phyloP scores from a whole-genome alignment of 768 basidiomycete species.

The Coprinopsis strossmayeri region DNA sequence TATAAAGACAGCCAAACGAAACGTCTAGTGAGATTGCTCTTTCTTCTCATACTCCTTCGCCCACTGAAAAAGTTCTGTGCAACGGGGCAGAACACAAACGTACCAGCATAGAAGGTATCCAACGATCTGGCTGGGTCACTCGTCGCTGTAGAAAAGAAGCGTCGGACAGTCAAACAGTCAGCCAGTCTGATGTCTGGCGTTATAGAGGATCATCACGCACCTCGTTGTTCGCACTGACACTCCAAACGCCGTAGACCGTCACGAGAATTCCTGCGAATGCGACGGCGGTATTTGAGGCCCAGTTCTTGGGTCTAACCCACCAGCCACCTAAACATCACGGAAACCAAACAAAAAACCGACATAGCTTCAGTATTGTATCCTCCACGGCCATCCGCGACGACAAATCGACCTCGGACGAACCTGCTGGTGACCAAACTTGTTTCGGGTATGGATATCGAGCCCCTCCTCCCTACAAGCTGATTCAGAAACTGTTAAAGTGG shows the following conservation, averaged over 20 bases:
- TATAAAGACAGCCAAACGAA: too few relatives aligned
- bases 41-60: not conserved
- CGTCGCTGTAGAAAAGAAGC: constrained; percentile 36
- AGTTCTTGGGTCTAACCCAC: constrained; percentile 91
- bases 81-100: not conserved
- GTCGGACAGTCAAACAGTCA: too few relatives aligned
- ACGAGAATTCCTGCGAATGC: constrained; percentile 61
- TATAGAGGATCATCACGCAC: constrained; percentile 51
- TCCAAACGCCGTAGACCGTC: constrained; percentile 61
- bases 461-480: constrained; percentile 88
- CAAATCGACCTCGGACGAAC: constrained; percentile 42
- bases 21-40: not conserved
- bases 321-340: constrained; percentile 67
- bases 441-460: constrained; percentile 90
- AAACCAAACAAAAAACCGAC: not conserved
- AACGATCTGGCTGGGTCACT: constrained; percentile 49
- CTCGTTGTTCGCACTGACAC: constrained; percentile 72
- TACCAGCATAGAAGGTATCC: constrained; percentile 74
- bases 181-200: too few relatives aligned
- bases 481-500: too few relatives aligned
- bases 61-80: not conserved
- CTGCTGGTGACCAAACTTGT: constrained; percentile 91
- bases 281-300: constrained; percentile 81
- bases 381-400: too few relatives aligned
- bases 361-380: not conserved